Evolutionary conservation across 176 grass and related monocot genomes (phyloP), one percentile per base, ranked within the genome.

Genomic region (Aegilops tauschii): DNA sequence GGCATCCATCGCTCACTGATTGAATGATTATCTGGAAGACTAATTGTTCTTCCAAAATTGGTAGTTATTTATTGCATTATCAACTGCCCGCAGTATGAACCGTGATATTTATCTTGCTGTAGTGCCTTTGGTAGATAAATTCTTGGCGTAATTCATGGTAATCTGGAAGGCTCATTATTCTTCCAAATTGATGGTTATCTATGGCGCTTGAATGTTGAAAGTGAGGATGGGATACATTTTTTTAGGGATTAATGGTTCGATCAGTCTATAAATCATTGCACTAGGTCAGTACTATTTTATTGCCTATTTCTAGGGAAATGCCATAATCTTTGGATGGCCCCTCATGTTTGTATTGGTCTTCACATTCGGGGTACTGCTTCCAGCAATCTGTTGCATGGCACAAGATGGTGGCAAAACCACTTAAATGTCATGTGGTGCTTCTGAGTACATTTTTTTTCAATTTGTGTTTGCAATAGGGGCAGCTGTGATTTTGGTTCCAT

Each of bases 1-100:
- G 80, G 29, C 1, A 0, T 64, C 21, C 54, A 63, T 70, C 25
- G 32, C 67, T 61, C 28, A 63, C 27, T 32, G 12, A 44, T 69
- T 77, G 50, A 77, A 49, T 86, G 83, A 23, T 61, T 90, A 76
- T 61, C 37, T 76, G 37, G 62, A 82, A 90, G 45, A 69, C 28
- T 65, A 77, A 70, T 61, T 63, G 18, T 78, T 69, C 36, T 25
- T 82, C 40, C 12, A 42, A 29, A 30, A 45, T 63, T 65, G n/a
- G 62, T 32, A 64, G 45, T 61, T 17, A 52, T 81, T 64, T 9
- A 37, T 86, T 27, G 29, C 50, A 36, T 69, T 9, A 75, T 62
- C 34, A n/a, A 30, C 83, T 81, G 72, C 49, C 39, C 58, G 13
- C 10, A 56, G 54, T 85, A 76, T 6, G 20, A 54, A 58, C 9